These are phyloP conservation scores for Tephrocybe sp. DNA, from an alignment of 768 basidiomycete genomes.

Conservation along the genomic window DNA sequence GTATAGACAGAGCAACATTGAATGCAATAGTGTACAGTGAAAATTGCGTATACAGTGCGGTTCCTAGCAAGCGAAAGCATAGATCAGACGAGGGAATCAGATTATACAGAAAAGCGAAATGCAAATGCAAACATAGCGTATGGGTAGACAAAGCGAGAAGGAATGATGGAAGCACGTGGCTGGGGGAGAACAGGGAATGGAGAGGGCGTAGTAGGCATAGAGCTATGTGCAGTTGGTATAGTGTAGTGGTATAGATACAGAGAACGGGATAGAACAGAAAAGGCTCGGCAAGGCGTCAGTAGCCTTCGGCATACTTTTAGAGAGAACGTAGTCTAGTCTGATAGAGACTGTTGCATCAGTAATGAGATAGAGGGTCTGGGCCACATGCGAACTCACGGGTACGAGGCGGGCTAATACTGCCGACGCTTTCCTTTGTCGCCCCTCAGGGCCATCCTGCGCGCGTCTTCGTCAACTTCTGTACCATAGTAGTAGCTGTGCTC, in stretches of 20 bases:
- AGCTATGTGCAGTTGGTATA: neutral
- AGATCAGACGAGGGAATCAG: neutral
- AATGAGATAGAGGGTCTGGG: no score
- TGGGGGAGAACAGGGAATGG: neutral
- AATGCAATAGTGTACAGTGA: constrained; percentile 2
- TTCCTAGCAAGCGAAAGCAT: neutral
- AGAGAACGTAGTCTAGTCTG: no score
- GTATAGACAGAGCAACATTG: neutral
- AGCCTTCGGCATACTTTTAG: neutral
- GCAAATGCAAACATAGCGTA: neutral
- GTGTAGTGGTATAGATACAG: neutral
- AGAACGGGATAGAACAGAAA: no score
- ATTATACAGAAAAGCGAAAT: neutral
- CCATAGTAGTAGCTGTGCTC: neutral
- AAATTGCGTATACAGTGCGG: neutral
- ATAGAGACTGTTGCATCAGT: no score
- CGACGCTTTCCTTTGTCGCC: constrained; percentile 8
- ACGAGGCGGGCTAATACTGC: neutral
- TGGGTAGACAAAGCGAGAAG: neutral
- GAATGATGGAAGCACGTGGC: neutral
- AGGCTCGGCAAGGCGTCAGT: no score
- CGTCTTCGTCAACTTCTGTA: constrained; percentile 1
- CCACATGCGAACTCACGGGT: no score
- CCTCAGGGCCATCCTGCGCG: constrained; percentile 3
- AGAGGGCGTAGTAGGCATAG: neutral